phyloP scores from a whole-genome alignment of 495 filamentous ascomycete species.

The Corynascus novoguineensis region DNA sequence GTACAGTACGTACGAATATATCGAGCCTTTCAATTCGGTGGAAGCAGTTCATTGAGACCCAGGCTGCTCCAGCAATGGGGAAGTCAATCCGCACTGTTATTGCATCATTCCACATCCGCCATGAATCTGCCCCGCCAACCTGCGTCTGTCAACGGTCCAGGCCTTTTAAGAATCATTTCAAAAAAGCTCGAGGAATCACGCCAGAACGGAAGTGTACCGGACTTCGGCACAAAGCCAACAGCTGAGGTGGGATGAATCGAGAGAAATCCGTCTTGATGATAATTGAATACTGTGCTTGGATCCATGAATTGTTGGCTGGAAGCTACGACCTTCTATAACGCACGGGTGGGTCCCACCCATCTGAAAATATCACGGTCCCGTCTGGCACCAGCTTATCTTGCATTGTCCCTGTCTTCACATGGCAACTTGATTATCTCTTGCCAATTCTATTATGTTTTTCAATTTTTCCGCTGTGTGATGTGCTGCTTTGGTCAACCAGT shows the following conservation, averaged over 20 bases:
- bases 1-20: too few species aligned
- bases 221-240: not conserved
- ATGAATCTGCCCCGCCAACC: not conserved
- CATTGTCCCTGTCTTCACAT: not conserved
- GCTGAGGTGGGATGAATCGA: not conserved
- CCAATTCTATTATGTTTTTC: not conserved
- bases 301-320: too few species aligned
- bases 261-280: not conserved
- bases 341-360: not conserved
- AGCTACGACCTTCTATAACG: not conserved
- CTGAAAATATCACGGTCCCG: not conserved
- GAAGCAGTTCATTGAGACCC: too few species aligned
- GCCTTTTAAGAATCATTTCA: not conserved
- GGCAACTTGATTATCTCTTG: not conserved
- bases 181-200: not conserved
- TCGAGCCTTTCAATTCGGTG: too few species aligned
- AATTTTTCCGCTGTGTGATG: not conserved
- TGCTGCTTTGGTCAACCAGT: not conserved
- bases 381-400: not conserved
- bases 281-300: too few species aligned
- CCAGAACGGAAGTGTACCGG: not conserved
- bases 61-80: too few species aligned
- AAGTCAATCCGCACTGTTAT: slow-evolving; percentile 16
- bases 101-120: slow-evolving; percentile 3
- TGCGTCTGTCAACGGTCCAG: slow-evolving; percentile 7